Base-by-base conservation (phyloP, 345 rosid species). In the Geranium rotundifolium region DNA sequence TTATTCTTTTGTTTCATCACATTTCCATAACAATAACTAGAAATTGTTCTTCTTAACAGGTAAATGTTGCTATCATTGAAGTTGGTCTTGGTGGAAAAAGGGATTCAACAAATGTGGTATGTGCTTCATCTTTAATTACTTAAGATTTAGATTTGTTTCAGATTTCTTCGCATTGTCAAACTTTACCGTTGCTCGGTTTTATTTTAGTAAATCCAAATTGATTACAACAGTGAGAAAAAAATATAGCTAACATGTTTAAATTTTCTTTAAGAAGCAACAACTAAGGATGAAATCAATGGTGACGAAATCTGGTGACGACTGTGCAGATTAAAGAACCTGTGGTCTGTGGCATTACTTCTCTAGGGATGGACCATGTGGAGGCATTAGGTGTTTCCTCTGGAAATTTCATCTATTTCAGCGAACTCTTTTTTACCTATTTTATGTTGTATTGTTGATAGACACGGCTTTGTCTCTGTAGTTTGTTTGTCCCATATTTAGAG, bases 281-380 rank as follows among this genome's bases (percentile, higher is more conserved):
- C 56, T 46, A 41, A 41, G 23, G 31, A 62, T 49, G 50, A 71
- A 54, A n/a, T 34, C 18, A 12, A 55, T 65, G 56, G 30, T 62
- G 23, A 69, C 19, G 18, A 18, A 57, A 63, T 62, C 50, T 66
- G 41, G 50, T 66, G 67, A 34, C 46, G 71, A 64, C 60, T 65
- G 6, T 79, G 76, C 90, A 88, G 97, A 82, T 90, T 68, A 81
- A 79, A 69, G 77, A 83, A 54, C 97, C 97, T 50, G 75, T 84
- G 70, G 97, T 90, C 61, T 88, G 97, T 66, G 97, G 97, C 69
- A 65, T 90, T 68, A 64, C 93, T 71, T 83, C 95, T 63, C 79
- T 90, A 67, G 97, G 97, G 67, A 82, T 87, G 89, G 97, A 90
- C 75, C 97, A 90, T 65, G 80, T 75, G 75, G 95, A 83, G 60